Conservation (phyloP, 177 flowering plant genomes). For the Telopea speciosissima region DNA sequence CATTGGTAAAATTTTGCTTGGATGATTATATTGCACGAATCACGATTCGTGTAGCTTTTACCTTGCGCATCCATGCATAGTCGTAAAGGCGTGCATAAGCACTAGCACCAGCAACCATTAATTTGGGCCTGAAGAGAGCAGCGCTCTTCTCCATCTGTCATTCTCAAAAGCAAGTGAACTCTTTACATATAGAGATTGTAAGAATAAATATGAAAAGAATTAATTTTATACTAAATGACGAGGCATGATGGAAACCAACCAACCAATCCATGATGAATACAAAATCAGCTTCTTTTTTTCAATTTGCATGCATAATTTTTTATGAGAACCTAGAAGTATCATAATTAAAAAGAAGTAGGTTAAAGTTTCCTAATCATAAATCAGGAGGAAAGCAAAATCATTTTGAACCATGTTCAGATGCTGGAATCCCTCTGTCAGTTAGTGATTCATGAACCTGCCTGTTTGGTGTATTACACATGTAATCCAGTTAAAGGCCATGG, state of each 20-base stretch:
- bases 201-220: too few relatives aligned
- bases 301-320: too few relatives aligned
- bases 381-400: too few relatives aligned
- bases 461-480: not conserved
- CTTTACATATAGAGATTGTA: too few relatives aligned
- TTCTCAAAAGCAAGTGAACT: not conserved
- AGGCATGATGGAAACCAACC: too few relatives aligned
- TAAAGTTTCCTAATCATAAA: too few relatives aligned
- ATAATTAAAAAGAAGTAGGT: not conserved
- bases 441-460: not conserved
- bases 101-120: conserved; percentile 87
- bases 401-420: not conserved
- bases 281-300: too few relatives aligned
- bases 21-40: not conserved
- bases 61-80: conserved; percentile 71
- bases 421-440: not conserved
- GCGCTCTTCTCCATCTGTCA: conserved; percentile 80
- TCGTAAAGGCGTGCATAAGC: conserved; percentile 83
- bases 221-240: too few relatives aligned
- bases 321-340: too few relatives aligned
- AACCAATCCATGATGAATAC: too few relatives aligned
- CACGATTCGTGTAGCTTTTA: conserved; percentile 11
- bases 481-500: not conserved
- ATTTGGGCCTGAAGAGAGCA: conserved; percentile 68
- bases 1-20: not conserved